Conservation (phyloP, 805 yeast genomes). For the Yamadazyma endophytica region DNA sequence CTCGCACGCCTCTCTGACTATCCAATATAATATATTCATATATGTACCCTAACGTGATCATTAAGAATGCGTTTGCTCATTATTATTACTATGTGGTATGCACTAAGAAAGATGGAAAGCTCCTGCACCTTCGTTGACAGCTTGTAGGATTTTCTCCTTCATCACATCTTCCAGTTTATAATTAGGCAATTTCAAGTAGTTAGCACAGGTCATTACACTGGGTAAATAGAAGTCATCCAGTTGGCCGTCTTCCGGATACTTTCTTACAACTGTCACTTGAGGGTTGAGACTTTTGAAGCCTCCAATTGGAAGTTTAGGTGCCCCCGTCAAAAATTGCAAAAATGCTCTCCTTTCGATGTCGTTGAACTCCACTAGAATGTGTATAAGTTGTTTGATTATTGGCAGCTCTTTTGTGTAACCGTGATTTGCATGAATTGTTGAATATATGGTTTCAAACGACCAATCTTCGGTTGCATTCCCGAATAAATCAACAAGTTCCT, state of each 20-base stretch:
- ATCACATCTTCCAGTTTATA: slow-evolving; percentile 64
- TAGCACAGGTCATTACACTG: slow-evolving; percentile 98
- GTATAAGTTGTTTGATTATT: slow-evolving; percentile 57
- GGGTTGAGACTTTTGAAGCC: slow-evolving; percentile 85
- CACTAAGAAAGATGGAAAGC: slow-evolving; percentile 71
- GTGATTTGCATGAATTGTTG: slow-evolving; percentile 78
- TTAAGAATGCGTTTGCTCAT: too few species aligned
- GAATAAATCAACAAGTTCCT: slow-evolving; percentile 66
- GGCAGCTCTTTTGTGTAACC: slow-evolving; percentile 75
- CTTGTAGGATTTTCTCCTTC: slow-evolving; percentile 56
- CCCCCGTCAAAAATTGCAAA: slow-evolving; percentile 85
- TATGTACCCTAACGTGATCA: too few species aligned
- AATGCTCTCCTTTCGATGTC: slow-evolving; percentile 62
- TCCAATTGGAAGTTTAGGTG: slow-evolving; percentile 90
- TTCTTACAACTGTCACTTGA: slow-evolving; percentile 80
- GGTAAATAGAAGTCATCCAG: slow-evolving; percentile 80
- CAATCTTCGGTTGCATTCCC: slow-evolving; percentile 88
- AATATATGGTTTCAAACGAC: slow-evolving; percentile 58
- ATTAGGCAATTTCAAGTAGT: slow-evolving; percentile 84
- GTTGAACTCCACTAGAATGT: slow-evolving; percentile 54
- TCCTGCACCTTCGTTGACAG: slow-evolving; percentile 84
- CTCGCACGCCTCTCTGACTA: too few species aligned
- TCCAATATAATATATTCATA: too few species aligned
- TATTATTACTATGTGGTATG: too few species aligned
- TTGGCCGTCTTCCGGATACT: slow-evolving; percentile 68